Conservation (phyloP, 306 rosid genomes). For the Malus domestica region ASM211411v1 NC_041793.1:38225501-38226000, state of each 20-base stretch:
- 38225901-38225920: constrained; percentile 94
- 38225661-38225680: background rate
- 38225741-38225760: background rate
- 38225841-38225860: constrained; percentile 94
- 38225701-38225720: background rate
- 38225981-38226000: constrained; percentile 96
- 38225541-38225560: background rate
- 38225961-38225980: constrained; percentile 90
- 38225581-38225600: background rate
- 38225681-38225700: background rate
- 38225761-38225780: constrained; percentile 53
- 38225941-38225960: constrained; percentile 82
- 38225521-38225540: background rate
- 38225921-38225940: constrained; percentile 96
- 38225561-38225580: background rate
- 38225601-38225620: background rate
- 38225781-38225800: constrained; percentile 93
- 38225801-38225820: constrained; percentile 91
- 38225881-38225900: constrained; percentile 78
- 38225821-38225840: constrained; percentile 89
- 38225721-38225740: background rate
- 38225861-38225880: constrained; percentile 80
- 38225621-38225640: background rate
- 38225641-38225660: background rate
- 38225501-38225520: background rate